Evolutionary conservation across 768 basidiomycete species (phyloP), one percentile per base, ranked within the genome.

Genomic region (Fomitopsis pulvina): DNA sequence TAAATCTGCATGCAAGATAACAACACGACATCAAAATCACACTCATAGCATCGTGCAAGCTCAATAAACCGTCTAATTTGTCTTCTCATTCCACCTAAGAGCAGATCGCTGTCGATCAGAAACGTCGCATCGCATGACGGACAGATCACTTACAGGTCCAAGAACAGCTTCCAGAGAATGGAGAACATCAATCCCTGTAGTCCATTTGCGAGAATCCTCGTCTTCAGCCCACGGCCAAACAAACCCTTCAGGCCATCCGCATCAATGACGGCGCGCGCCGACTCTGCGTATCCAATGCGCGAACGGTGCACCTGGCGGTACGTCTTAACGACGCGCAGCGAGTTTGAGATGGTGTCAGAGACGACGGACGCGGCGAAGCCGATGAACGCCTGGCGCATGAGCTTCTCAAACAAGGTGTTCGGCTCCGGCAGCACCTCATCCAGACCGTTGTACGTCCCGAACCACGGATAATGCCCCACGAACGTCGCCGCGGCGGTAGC

Each of bases 401-500:
- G 79, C 53, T 78, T 83, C 58, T 82, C 70, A 0, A 79, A 18
- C 11, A 80, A 20, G 14, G 67, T 80, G 26, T 74, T 66, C 1
- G 82, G 73, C 1, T 59, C 60, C 0, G 88, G 92, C 11, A 93
- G 78, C 28, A 64, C 70, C 0, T 60, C 77, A 43, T 81, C 72
- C 2, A 96, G 81, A 61, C 72, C 87, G 65, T 94, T 94, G 74
- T 94, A 94, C 2, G 85, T 89, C 11, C 71, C 77, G 59, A 89
- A 91, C 90, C 90, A 92, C 76, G 91, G 91, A 56, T 89, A 96
- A 66, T 92, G 79, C 0, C 94, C 94, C 10, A 92, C 92, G 55
- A 96, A 93, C 0, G 92, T 95, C 2, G 93, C 94, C 4, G 84
- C 92, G 1, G 91, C 92, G 2, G 92, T 96, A 0, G 92, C 95